Evolutionary conservation across 208 protist genomes (phyloP), one percentile per base, ranked within the genome.

Genomic region (Trypanosoma theileri): DNA sequence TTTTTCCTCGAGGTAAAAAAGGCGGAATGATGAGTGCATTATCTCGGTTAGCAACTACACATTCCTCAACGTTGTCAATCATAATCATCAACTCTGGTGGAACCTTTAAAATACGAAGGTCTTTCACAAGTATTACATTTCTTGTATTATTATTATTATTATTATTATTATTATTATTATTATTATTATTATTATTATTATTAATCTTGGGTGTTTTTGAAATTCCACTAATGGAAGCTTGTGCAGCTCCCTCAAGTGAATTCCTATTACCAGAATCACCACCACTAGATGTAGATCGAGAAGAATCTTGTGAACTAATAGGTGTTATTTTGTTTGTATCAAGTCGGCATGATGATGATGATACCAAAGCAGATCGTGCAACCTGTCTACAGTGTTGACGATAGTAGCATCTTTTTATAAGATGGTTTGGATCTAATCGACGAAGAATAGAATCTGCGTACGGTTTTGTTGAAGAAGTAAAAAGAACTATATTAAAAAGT

Each of bases 371-470:
- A 40, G 81, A 77, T 4, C 86, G 82, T 42, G 75, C 50, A 13
- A 93, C 73, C 45, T 86, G 72, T 19, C 79, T 79, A 57, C 90
- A 95, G 72, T 95, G 80, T 46, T 92, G 85, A 1, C 90, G 76
- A 71, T 93, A 95, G 72, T 82, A 95, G 19, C 87, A 83, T 46
- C 82, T 73, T 60, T 73, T 63, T 44, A 96, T 76, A 48, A 80
- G 59, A 51, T 86, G 54, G n/a, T 91, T 71, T 3, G 86, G 87
- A 69, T 96, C 91, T 59, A 96, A 78, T 54, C 85, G 85, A 65
- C 80, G 77, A 44, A 96, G 69, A 65, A 96, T 96, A 17, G 91
- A 90, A 73, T 96, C 86, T 17, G 91, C 91, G 69, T 96, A 96
- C 22, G 91, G 86, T 66, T 88, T 83, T 54, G 91, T 90, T 4